These are phyloP conservation scores for Sindora glabra DNA, from an alignment of 306 rosid genomes.

Conservation along the genomic window DNA sequence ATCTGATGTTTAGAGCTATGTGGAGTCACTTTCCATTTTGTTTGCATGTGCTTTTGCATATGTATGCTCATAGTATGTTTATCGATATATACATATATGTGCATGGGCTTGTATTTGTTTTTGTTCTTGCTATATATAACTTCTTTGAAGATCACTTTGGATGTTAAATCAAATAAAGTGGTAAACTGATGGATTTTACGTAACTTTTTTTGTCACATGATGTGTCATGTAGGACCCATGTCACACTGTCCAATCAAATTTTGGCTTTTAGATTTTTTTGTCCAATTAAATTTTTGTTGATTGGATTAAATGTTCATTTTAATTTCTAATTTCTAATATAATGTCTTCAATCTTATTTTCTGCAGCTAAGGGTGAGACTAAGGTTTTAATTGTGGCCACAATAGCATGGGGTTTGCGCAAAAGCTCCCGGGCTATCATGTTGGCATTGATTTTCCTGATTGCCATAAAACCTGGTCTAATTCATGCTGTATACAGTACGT, in stretches of 20 bases:
- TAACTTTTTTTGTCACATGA: too few relatives aligned
- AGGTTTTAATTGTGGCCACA: constrained; percentile 90
- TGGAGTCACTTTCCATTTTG: too few relatives aligned
- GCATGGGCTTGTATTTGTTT: background rate
- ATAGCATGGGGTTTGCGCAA: constrained; percentile 94
- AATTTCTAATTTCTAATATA: too few relatives aligned
- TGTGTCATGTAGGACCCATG: too few relatives aligned
- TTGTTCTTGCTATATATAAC: constrained; percentile 6
- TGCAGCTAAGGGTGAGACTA: constrained; percentile 81
- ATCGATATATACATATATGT: too few relatives aligned
- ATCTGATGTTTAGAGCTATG: background rate
- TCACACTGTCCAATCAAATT: background rate
- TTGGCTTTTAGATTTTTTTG: background rate
- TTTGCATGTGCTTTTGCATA: background rate
- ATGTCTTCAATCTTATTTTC: constrained; percentile 13
- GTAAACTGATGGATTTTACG: too few relatives aligned
- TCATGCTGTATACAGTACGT: constrained; percentile 94
- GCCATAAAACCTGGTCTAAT: constrained; percentile 93
- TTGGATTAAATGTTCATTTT: background rate
- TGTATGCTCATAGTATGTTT: too few relatives aligned
- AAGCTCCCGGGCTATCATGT: constrained; percentile 79
- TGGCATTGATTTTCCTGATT: constrained; percentile 80
- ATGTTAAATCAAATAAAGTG: too few relatives aligned
- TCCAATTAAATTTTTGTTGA: background rate
- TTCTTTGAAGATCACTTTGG: background rate